phyloP scores from a whole-genome alignment of 1,139 yeast species.

The Geotrichum histeridarum region DNA sequence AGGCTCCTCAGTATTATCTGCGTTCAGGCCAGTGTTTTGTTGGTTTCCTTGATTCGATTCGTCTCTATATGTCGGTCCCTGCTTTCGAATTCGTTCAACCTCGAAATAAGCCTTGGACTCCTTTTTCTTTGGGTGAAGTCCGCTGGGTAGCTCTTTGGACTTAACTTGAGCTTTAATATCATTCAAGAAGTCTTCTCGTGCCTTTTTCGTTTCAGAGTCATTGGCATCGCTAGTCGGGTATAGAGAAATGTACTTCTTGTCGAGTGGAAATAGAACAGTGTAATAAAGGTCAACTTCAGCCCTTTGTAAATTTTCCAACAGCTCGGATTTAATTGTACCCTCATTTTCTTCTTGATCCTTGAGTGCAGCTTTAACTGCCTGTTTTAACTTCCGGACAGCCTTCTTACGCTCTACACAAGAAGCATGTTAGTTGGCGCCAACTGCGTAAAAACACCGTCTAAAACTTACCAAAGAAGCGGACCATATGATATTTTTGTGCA shows the following conservation, averaged over 20 bases:
- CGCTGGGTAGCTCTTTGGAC: constrained; percentile 26
- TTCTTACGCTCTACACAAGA: constrained; percentile 54
- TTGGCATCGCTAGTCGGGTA: constrained; percentile 45
- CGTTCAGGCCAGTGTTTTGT: constrained; percentile 1
- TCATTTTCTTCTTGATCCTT: constrained; percentile 30
- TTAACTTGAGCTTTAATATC: constrained; percentile 26
- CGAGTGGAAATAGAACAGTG: constrained; percentile 69
- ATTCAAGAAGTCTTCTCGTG: constrained; percentile 23
- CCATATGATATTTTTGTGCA: constrained; percentile 88
- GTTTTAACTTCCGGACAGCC: constrained; percentile 69
- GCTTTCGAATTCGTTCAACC: constrained; percentile 16
- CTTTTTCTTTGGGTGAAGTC: constrained; percentile 21
- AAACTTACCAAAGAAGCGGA: constrained; percentile 66
- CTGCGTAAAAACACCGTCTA: not conserved
- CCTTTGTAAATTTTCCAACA: constrained; percentile 38
- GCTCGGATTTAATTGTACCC: constrained; percentile 38
- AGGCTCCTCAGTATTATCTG: constrained; percentile 2
- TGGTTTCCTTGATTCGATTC: constrained; percentile 3
- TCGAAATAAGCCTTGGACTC: constrained; percentile 23
- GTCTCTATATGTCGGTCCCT: not conserved
- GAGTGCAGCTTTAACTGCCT: constrained; percentile 49
- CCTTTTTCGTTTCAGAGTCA: constrained; percentile 23
- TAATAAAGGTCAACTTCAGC: constrained; percentile 73
- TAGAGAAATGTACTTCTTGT: constrained; percentile 74
- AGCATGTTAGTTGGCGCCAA: not conserved